These are phyloP conservation scores for Sporothrix phasma DNA, from an alignment of 2,329 filamentous ascomycete species.

Conservation along the genomic window DNA sequence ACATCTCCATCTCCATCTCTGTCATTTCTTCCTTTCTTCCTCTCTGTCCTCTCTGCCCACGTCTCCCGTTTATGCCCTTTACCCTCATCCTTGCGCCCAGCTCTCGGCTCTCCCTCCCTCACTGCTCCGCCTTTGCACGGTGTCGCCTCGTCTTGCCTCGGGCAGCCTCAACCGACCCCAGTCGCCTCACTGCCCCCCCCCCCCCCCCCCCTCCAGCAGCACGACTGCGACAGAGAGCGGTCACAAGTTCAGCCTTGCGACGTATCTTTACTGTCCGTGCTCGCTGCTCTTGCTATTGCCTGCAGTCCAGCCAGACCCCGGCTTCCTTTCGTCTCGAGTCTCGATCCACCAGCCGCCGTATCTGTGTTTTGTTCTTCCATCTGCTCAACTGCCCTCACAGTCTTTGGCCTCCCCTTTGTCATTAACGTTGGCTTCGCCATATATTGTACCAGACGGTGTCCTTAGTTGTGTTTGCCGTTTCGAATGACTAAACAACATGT, in stretches of 20 bases:
- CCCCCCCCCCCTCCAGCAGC: neutral
- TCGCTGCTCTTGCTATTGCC: neutral
- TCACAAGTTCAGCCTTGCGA: constrained; percentile 7
- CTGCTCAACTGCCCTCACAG: neutral
- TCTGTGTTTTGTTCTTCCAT: neutral
- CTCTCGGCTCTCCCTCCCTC: neutral
- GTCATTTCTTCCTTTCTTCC: no score
- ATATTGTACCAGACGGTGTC: neutral
- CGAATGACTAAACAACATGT: neutral
- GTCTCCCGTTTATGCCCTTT: neutral
- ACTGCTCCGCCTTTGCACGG: neutral
- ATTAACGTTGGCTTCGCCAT: no score
- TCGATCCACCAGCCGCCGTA: neutral
- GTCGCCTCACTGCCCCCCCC: constrained; percentile 2
- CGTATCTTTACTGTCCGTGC: neutral
- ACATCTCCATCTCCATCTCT: no score
- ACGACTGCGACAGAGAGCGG: neutral
- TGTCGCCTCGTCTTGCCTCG: neutral
- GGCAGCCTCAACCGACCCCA: neutral
- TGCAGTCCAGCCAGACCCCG: neutral
- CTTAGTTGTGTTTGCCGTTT: no score
- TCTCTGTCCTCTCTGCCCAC: neutral
- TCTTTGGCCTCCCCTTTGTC: neutral
- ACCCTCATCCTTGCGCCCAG: neutral
- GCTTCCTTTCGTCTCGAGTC: neutral